A percentile compares a stretch with the other conserved stretches of the same genome.
Evolutionary conservation across 2,329 filamentous ascomycete species (phyloP).

Genomic region (Colletotrichum sp.): DNA sequence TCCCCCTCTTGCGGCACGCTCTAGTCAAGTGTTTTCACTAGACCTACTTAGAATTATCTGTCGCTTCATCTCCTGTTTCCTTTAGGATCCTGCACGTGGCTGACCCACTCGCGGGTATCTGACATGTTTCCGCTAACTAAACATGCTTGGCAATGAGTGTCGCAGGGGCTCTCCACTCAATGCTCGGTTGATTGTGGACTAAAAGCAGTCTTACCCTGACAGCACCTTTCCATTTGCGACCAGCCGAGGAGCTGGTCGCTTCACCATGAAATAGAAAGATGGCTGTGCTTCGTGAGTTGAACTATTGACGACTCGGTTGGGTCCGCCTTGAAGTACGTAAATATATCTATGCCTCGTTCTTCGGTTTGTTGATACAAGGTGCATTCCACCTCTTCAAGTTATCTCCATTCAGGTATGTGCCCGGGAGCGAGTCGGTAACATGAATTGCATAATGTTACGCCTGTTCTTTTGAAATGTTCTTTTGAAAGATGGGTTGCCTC

Average conservation of each 20-base stretch:
- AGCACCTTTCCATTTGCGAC: not conserved
- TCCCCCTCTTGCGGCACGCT: not conserved
- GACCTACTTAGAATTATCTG: not conserved
- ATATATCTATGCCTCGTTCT: not conserved
- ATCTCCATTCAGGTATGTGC: not conserved
- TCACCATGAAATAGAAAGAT: not conserved
- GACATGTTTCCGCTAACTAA: not conserved
- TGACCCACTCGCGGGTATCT: not conserved
- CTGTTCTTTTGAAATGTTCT: too few species aligned
- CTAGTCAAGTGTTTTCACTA: not conserved
- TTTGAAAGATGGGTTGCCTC: fast-evolving
- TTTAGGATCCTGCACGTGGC: not conserved
- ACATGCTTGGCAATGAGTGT: not conserved
- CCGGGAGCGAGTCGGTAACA: fast-evolving
- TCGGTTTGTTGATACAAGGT: not conserved
- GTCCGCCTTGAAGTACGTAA: not conserved
- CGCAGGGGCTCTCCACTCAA: not conserved
- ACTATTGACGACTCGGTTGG: fast-evolving
- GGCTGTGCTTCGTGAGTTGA: not conserved
- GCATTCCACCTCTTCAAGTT: not conserved
- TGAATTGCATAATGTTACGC: fast-evolving
- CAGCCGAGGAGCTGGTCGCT: not conserved
- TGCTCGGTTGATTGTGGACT: not conserved
- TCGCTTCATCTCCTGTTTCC: not conserved
- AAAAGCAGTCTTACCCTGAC: not conserved